These are phyloP conservation scores for Combretum micranthum DNA, from an alignment of 345 rosid species.

Conservation along the genomic window DNA sequence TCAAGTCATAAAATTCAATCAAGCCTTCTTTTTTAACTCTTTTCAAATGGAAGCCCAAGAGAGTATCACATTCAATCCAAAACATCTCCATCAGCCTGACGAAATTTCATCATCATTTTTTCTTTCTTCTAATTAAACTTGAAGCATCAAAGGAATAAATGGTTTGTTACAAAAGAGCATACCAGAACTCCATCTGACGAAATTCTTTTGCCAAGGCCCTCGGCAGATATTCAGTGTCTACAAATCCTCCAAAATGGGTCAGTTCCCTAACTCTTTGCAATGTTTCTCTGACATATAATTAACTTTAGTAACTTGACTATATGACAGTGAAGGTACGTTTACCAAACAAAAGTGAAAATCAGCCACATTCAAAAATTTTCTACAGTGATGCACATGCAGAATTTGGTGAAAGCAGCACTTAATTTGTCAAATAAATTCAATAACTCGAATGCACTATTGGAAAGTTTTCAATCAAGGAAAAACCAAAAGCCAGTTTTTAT, in stretches of 20 bases:
- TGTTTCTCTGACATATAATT: slow-evolving; percentile 16
- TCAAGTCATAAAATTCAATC: neutral
- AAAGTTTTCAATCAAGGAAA: too few relatives aligned
- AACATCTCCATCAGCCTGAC: neutral
- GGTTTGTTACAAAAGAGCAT: slow-evolving; percentile 8
- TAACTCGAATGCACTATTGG: too few relatives aligned
- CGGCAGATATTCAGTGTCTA: slow-evolving; percentile 39
- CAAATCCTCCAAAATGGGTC: slow-evolving; percentile 40
- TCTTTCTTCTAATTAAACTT: slow-evolving; percentile 1
- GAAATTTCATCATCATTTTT: neutral
- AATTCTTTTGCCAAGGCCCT: slow-evolving; percentile 75
- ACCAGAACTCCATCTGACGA: slow-evolving; percentile 73
- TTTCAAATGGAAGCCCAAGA: too few relatives aligned
- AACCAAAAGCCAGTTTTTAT: too few relatives aligned
- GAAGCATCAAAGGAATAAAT: slow-evolving; percentile 7
- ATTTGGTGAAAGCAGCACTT: too few relatives aligned
- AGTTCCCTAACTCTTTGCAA: slow-evolving; percentile 37
- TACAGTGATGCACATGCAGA: too few relatives aligned
- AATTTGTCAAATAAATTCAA: too few relatives aligned
- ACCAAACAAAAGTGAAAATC: too few relatives aligned
- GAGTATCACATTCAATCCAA: too few relatives aligned
- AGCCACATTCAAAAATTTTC: too few relatives aligned
- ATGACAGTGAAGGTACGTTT: too few relatives aligned
- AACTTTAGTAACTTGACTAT: neutral
- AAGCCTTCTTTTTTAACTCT: too few relatives aligned